Percentiles rank a stretch among this genome's conserved stretches.
Evolutionary conservation across 495 filamentous ascomycete species (phyloP).

Genomic region (Cercophora scortea): DNA sequence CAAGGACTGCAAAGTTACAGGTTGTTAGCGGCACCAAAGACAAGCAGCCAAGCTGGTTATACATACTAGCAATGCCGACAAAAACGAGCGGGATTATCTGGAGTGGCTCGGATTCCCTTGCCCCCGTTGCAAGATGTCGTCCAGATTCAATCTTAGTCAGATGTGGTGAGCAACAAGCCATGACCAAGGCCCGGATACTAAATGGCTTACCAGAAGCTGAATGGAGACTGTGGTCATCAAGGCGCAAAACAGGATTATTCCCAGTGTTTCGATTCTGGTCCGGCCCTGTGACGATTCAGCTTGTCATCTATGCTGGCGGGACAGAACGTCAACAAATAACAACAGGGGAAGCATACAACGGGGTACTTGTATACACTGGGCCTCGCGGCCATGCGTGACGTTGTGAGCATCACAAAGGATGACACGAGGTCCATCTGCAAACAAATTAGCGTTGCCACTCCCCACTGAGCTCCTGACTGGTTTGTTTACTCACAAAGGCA

Average conservation of each 20-base stretch:
- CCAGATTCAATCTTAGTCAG: conserved; percentile 39
- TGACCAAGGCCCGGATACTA: not conserved
- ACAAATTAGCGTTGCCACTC: not conserved
- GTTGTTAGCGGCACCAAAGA: conserved; percentile 3
- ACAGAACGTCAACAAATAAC: too few species aligned
- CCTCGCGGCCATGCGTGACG: conserved; percentile 41
- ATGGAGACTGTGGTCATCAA: conserved; percentile 51
- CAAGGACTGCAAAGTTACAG: conserved; percentile 26
- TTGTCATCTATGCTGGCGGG: too few species aligned
- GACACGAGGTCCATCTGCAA: conserved; percentile 50
- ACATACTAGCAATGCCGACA: conserved; percentile 44
- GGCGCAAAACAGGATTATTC: conserved; percentile 52
- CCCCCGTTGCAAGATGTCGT: conserved; percentile 34
- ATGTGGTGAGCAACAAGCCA: not conserved
- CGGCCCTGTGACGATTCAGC: conserved; percentile 28
- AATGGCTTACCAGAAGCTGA: conserved; percentile 37
- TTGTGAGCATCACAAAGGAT: conserved; percentile 48
- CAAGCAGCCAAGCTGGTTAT: not conserved
- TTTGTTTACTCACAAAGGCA: conserved; percentile 38
- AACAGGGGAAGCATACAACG: conserved; percentile 24
- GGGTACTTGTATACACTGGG: conserved; percentile 51
- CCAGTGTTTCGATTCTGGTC: conserved; percentile 47
- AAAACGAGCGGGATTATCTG: conserved; percentile 45
- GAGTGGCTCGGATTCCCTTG: conserved; percentile 29
- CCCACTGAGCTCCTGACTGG: too few species aligned